These are phyloP conservation scores for Trifolium repens DNA, from an alignment of 306 rosid species.

Conservation along the genomic window DNA sequence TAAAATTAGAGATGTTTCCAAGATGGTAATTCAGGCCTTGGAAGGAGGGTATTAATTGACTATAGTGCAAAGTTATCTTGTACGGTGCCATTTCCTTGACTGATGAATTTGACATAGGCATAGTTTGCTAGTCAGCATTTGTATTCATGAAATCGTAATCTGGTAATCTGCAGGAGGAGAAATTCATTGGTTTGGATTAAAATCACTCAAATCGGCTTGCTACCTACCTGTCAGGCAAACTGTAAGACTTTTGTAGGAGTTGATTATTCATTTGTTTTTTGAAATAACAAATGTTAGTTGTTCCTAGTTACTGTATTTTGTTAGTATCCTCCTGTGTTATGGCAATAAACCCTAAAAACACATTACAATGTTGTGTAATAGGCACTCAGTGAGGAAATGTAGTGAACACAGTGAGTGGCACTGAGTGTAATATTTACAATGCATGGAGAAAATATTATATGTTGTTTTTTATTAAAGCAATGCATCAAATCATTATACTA, in stretches of 20 bases:
- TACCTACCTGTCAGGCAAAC: neutral
- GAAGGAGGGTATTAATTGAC: neutral
- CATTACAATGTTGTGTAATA: no score
- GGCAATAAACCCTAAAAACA: no score
- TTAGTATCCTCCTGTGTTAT: no score
- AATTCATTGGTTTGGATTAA: neutral
- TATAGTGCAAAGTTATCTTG: neutral
- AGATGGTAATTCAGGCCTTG: constrained; percentile 5
- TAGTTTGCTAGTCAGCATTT: constrained; percentile 13
- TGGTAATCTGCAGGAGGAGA: neutral
- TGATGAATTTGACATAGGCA: neutral
- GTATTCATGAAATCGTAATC: constrained; percentile 15
- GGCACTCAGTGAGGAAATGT: no score
- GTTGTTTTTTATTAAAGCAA: no score
- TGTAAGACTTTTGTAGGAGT: neutral
- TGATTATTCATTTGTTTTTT: neutral
- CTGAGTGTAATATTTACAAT: no score
- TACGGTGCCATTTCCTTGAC: neutral
- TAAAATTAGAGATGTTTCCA: neutral
- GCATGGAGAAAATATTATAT: no score
- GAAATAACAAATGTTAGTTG: neutral
- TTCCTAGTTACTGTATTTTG: neutral
- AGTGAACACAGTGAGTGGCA: no score
- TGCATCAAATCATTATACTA: no score
- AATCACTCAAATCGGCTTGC: constrained; percentile 13